Evolutionary conservation across 768 basidiomycete genomes (phyloP).

Genomic region (Tremella yokohamensis): DNA sequence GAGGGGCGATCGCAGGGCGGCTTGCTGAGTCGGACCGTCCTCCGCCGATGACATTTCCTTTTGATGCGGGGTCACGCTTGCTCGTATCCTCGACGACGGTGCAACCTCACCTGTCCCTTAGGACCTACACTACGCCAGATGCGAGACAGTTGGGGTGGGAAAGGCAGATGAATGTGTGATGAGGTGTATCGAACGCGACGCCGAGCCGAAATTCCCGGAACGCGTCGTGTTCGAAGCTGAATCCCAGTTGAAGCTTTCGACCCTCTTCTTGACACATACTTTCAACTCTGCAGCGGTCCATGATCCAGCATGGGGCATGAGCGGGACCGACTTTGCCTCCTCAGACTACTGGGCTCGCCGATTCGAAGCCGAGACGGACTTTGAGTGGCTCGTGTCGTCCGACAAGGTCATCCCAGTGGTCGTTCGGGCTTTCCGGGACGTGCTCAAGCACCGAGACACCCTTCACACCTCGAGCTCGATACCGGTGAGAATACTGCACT

Average conservation of each 20-base stretch:
- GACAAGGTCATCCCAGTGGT: conserved; percentile 21
- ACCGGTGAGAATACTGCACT: conserved; percentile 28
- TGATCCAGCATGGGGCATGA: background rate
- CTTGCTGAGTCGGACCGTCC: background rate
- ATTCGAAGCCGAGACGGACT: conserved; percentile 27
- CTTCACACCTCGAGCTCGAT: background rate
- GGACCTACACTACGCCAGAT: too few species aligned
- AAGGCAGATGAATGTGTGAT: too few species aligned
- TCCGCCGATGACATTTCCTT: too few species aligned
- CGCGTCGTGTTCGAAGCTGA: too few species aligned
- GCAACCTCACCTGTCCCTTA: too few species aligned
- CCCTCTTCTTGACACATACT: background rate
- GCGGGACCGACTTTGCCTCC: conserved; percentile 35
- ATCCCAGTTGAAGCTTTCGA: background rate
- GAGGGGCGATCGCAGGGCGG: too few species aligned
- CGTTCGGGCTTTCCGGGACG: background rate
- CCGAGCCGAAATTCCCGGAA: too few species aligned
- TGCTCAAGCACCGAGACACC: background rate
- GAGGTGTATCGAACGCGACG: too few species aligned
- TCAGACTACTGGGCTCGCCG: conserved; percentile 34
- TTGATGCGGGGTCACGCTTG: too few species aligned
- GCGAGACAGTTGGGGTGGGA: too few species aligned
- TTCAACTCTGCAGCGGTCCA: background rate
- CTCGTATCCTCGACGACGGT: too few species aligned
- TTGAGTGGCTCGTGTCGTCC: conserved; percentile 35